These are phyloP conservation scores for Sanghuangporus sanghuang DNA, from an alignment of 1,284 basidiomycete genomes.

Conservation along the genomic window DNA sequence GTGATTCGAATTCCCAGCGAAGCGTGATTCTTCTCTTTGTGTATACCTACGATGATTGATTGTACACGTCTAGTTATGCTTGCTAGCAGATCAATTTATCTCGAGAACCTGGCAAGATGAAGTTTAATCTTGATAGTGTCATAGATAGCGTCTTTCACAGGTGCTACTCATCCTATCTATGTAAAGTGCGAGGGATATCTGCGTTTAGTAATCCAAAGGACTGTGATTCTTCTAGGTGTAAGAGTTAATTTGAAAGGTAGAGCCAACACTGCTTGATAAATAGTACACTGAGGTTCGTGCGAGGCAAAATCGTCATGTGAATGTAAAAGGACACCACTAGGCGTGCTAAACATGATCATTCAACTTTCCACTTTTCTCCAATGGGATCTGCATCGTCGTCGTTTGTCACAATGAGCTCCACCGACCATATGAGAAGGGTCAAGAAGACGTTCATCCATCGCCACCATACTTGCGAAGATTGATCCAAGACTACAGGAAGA, in stretches of 20 bases:
- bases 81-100: too few relatives aligned
- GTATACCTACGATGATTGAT: too few relatives aligned
- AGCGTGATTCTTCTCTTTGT: background rate
- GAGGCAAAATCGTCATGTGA: background rate
- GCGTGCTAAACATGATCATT: constrained; percentile 35
- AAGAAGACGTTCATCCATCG: constrained; percentile 85
- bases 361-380: constrained; percentile 70
- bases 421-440: constrained; percentile 73
- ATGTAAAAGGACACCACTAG: background rate
- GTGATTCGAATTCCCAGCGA: background rate
- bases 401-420: constrained; percentile 74
- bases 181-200: too few relatives aligned
- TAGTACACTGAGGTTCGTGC: background rate
- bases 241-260: background rate
- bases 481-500: constrained; percentile 56
- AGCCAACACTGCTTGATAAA: background rate
- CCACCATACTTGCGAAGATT: constrained; percentile 87
- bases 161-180: too few relatives aligned
- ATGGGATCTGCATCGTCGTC: constrained; percentile 61
- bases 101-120: too few relatives aligned
- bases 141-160: too few relatives aligned
- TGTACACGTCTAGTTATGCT: too few relatives aligned
- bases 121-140: too few relatives aligned
- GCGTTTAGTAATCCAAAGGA: too few relatives aligned
- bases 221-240: too few relatives aligned